phyloP scores from a whole-genome alignment of 768 basidiomycete species.

The Lactarius deliciosus region DNA sequence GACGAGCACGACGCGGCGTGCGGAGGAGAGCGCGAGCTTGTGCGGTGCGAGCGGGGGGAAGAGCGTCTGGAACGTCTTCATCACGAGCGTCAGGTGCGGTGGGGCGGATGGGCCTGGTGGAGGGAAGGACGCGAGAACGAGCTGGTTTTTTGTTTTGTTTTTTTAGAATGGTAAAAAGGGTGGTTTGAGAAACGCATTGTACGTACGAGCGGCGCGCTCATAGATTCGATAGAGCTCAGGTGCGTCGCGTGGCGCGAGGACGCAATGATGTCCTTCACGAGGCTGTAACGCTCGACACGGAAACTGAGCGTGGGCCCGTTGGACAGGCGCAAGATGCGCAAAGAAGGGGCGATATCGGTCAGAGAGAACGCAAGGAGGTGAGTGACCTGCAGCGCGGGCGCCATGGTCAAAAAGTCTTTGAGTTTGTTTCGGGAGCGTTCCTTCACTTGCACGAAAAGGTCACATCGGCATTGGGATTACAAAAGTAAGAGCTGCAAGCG shows the following conservation, averaged over 20 bases:
- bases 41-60: conserved; percentile 92
- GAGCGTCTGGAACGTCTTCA: conserved; percentile 94
- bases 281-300: conserved; percentile 86
- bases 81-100: conserved; percentile 83
- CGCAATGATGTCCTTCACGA: conserved; percentile 80
- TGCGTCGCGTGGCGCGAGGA: conserved; percentile 66
- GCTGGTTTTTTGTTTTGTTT: conserved; percentile 44
- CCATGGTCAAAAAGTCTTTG: conserved; percentile 92
- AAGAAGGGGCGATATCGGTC: conserved; percentile 78
- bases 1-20: conserved; percentile 90
- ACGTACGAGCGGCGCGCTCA: conserved; percentile 86
- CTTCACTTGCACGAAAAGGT: conserved; percentile 44
- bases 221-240: conserved; percentile 78
- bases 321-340: conserved; percentile 85
- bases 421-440: conserved; percentile 88
- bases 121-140: conserved; percentile 88
- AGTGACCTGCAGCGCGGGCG: conserved; percentile 85
- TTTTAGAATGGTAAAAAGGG: conserved; percentile 1
- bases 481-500: neutral
- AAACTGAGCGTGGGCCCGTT: conserved; percentile 94
- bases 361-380: conserved; percentile 92
- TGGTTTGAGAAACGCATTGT: neutral
- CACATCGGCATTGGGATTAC: conserved; percentile 23
- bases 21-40: conserved; percentile 77
- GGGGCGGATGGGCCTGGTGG: conserved; percentile 71